phyloP scores from a whole-genome alignment of 176 grass and related monocot species.

The Oryza meyeriana region DNA sequence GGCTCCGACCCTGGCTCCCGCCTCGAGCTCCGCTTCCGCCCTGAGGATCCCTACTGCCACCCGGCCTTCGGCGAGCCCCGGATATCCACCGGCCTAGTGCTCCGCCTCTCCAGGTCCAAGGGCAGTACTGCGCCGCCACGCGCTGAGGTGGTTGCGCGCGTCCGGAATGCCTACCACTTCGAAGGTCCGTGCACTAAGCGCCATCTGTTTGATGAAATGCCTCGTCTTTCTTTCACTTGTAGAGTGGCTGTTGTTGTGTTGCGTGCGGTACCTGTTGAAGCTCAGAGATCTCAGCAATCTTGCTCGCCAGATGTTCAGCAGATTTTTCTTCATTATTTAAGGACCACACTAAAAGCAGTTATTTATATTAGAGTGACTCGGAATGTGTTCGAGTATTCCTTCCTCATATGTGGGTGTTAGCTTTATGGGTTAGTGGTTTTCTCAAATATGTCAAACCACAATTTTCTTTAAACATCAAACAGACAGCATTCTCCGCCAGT shows the following conservation, averaged over 20 bases:
- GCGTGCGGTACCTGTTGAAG: neutral
- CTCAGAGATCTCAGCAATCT: neutral
- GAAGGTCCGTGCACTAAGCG: conserved; percentile 34
- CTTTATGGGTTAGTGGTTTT: neutral
- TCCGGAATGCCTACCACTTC: conserved; percentile 69
- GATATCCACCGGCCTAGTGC: conserved; percentile 48
- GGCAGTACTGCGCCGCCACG: neutral
- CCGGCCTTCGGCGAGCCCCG: conserved; percentile 54
- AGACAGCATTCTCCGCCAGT: neutral
- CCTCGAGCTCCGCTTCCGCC: conserved; percentile 82
- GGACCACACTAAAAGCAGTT: neutral
- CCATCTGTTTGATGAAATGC: conserved; percentile 28
- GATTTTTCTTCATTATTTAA: neutral
- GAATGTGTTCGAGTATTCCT: neutral
- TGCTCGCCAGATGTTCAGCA: neutral
- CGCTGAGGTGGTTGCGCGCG: conserved; percentile 61
- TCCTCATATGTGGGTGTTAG: neutral
- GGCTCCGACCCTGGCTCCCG: conserved; percentile 28
- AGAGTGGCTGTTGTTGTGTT: neutral
- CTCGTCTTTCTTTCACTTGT: neutral
- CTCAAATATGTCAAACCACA: neutral
- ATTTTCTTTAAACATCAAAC: neutral
- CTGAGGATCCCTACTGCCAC: conserved; percentile 82
- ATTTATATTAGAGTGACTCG: neutral
- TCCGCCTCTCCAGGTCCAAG: conserved; percentile 52